phyloP scores from a whole-genome alignment of 2,329 filamentous ascomycete species.

The Colletotrichum sp. region DNA sequence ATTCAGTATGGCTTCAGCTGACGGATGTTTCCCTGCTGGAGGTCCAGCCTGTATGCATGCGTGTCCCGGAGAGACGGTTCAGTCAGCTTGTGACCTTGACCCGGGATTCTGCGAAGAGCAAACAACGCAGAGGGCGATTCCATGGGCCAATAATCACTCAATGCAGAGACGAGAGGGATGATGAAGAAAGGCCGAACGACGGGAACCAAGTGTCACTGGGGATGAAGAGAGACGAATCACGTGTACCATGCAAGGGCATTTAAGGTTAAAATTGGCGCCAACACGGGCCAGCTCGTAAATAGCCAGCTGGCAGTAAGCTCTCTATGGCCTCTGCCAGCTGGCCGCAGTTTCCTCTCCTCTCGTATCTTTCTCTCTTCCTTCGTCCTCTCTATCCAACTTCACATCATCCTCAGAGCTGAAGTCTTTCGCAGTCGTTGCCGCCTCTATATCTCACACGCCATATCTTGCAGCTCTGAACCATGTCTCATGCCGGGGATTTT shows the following conservation, averaged over 20 bases:
- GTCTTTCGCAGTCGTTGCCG: neutral
- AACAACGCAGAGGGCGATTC: rapidly evolving
- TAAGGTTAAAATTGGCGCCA: slow-evolving; percentile 16
- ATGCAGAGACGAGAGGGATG: neutral
- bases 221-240: neutral
- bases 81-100: neutral
- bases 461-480: neutral
- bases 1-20: neutral
- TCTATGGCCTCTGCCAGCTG: neutral
- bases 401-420: neutral
- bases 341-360: neutral
- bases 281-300: neutral
- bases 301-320: neutral
- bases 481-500: neutral
- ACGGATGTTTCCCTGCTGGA: neutral
- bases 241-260: neutral
- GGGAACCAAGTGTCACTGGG: neutral
- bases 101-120: neutral
- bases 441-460: neutral
- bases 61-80: neutral
- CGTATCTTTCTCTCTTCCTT: neutral
- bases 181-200: neutral
- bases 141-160: neutral
- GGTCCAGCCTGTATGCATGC: neutral
- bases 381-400: neutral